phyloP scores from a whole-genome alignment of 2,329 filamentous ascomycete species.

The Dactylella cylindrospora region DNA sequence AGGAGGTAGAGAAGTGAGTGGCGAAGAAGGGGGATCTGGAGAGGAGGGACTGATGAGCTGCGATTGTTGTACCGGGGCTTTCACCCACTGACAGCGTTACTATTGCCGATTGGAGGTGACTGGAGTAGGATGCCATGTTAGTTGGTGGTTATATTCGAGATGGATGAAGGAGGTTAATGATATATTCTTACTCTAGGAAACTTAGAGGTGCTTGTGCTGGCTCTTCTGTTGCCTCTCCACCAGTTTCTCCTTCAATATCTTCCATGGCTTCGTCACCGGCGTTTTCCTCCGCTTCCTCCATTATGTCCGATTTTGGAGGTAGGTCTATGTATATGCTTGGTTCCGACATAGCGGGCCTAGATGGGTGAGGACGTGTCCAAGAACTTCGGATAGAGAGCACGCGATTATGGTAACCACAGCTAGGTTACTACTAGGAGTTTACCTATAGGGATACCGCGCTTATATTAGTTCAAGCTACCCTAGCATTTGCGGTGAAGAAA shows the following conservation, averaged over 20 bases:
- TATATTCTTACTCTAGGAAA: constrained; percentile 30
- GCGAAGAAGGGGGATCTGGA: constrained; percentile 71
- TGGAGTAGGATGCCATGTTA: constrained; percentile 54
- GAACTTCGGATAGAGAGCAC: background rate
- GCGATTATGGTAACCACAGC: background rate
- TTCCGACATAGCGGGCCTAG: no score
- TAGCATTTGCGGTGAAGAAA: background rate
- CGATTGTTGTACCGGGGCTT: constrained; percentile 63
- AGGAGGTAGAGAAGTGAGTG: constrained; percentile 62
- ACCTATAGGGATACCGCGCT: background rate
- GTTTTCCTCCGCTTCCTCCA: constrained; percentile 36
- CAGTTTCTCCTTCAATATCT: constrained; percentile 10
- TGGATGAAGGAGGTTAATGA: background rate
- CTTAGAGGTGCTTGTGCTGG: constrained; percentile 22
- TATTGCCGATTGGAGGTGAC: constrained; percentile 68
- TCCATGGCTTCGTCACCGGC: constrained; percentile 34
- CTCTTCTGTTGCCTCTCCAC: constrained; percentile 25
- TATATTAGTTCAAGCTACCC: background rate
- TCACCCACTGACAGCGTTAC: constrained; percentile 68
- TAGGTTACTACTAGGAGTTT: no score
- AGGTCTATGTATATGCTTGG: constrained; percentile 35
- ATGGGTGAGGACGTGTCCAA: background rate
- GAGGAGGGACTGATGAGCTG: constrained; percentile 78
- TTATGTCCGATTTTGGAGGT: constrained; percentile 36
- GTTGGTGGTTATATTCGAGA: background rate